phyloP scores from a whole-genome alignment of 2,329 filamentous ascomycete species.

The Ophiostoma montium region DNA sequence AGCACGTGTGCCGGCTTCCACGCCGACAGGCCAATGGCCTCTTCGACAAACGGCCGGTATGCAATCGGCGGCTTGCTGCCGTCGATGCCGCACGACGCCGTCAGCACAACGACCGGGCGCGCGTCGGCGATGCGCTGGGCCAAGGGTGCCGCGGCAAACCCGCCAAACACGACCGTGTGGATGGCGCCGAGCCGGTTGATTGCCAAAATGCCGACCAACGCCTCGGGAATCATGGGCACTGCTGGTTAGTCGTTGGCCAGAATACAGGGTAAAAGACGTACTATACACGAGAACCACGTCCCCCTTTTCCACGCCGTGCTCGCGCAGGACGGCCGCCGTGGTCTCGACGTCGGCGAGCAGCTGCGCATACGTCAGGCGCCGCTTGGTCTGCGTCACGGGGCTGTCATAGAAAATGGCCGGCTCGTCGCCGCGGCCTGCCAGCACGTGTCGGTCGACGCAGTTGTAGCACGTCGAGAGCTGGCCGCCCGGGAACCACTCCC shows the following conservation, averaged over 20 bases:
- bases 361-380: conserved; percentile 59
- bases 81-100: conserved; percentile 85
- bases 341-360: conserved; percentile 69
- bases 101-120: conserved; percentile 61
- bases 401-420: conserved; percentile 79
- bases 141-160: conserved; percentile 68
- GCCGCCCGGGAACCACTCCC: conserved; percentile 83
- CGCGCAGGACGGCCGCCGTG: conserved; percentile 66
- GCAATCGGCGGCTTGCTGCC: conserved; percentile 63
- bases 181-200: conserved; percentile 70
- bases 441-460: conserved; percentile 80
- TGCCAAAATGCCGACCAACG: conserved; percentile 75
- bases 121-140: conserved; percentile 82
- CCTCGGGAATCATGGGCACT: conserved; percentile 87
- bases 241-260: background rate
- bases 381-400: conserved; percentile 61
- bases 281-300: conserved; percentile 83
- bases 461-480: conserved; percentile 89
- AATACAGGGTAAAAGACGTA: background rate
- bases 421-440: conserved; percentile 56
- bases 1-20: conserved; percentile 62
- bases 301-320: conserved; percentile 68
- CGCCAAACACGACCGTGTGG: conserved; percentile 86
- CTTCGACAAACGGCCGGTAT: conserved; percentile 67
- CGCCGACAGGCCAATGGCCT: conserved; percentile 50